phyloP scores from a whole-genome alignment of 1,139 yeast species.

The Zygosaccharomyces sapae region DNA sequence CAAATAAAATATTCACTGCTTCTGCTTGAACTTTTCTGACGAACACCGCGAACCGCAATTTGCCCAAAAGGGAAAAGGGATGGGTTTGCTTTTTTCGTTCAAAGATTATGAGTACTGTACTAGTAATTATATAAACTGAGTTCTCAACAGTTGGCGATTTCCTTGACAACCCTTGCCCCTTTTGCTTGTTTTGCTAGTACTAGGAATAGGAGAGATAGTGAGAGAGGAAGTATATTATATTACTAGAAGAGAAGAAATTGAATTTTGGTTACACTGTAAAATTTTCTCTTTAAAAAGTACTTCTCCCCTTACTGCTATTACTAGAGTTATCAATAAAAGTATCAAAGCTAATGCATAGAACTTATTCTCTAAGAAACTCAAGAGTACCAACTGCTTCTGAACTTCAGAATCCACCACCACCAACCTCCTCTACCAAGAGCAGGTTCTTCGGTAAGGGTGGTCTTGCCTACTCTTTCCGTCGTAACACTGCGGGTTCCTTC shows the following conservation, averaged over 20 bases:
- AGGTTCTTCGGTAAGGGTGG: constrained; percentile 91
- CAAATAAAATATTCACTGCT: too few species aligned
- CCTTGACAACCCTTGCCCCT: not conserved
- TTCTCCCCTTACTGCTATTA: too few species aligned
- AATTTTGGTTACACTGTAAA: too few species aligned
- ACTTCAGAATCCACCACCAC: constrained; percentile 91
- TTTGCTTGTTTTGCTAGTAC: not conserved
- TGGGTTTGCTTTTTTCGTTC: constrained; percentile 6
- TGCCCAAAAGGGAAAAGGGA: constrained; percentile 5
- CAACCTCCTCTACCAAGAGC: constrained; percentile 82
- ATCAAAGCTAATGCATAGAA: constrained; percentile 96
- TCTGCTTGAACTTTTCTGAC: too few species aligned
- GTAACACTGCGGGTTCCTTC: constrained; percentile 84
- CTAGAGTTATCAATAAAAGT: too few species aligned
- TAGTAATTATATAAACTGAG: not conserved
- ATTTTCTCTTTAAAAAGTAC: too few species aligned
- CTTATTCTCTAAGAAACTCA: constrained; percentile 89
- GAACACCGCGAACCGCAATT: constrained; percentile 6
- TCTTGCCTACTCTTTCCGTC: constrained; percentile 74
- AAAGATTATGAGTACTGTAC: not conserved
- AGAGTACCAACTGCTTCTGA: constrained; percentile 98
- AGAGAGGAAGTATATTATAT: too few species aligned
- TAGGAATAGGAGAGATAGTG: too few species aligned
- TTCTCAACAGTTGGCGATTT: not conserved
- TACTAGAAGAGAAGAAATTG: too few species aligned